Base-by-base conservation (phyloP, 768 basidiomycete species). In the Naganishia randhawae region DNA sequence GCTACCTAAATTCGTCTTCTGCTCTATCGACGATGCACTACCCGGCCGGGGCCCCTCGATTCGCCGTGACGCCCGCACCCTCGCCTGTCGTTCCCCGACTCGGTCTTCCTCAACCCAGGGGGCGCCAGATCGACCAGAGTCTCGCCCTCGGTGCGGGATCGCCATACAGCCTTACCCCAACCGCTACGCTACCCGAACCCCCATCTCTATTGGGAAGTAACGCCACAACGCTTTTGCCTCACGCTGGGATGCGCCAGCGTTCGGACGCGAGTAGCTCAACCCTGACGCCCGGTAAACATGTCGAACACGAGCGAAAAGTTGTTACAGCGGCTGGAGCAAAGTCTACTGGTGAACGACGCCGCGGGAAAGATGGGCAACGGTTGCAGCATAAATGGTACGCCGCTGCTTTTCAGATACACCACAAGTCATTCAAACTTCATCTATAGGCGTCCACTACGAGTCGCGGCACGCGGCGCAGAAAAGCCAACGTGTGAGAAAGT, bases 211-310 rank as follows among this genome's bases (percentile, higher is more conserved):
- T 55, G 9, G 54, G 54, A 8, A 55, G 54, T 13, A 32, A 37
- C 32, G 54, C 33, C 19, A 19, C 54, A 16, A 55, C 54, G 6
- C 54, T 33, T 6, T 32, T 55, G 19, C 22, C 54, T 3, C 37
- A 33, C 13, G 27, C 14, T 11, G n/a, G 25, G 45, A 48, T 48
- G 19, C 11, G 32, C 7, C 54, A 55, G 3, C 33, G 54, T 37
- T 55, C 54, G 16, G 54, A 33, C 29, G 29, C 54, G n/a, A 55
- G 54, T 35, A n/a, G n/a, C n/a, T 55, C 54, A 1, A 55, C 54
- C 11, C 54, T 48, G 45, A 48, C 45, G 25, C 45, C 45, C 45
- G 45, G 45, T 13, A 48, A 48, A 11, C 45, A 48, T 48, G n/a
- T 22, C 45, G 45, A 17, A 3, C 45, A 4, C n/a, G 45, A 48